Percentiles rank a stretch among this genome's conserved stretches.
These are phyloP conservation scores for Chimonanthus praecox DNA, from an alignment of 164 flowering plant genomes.

Conservation along the genomic window DNA sequence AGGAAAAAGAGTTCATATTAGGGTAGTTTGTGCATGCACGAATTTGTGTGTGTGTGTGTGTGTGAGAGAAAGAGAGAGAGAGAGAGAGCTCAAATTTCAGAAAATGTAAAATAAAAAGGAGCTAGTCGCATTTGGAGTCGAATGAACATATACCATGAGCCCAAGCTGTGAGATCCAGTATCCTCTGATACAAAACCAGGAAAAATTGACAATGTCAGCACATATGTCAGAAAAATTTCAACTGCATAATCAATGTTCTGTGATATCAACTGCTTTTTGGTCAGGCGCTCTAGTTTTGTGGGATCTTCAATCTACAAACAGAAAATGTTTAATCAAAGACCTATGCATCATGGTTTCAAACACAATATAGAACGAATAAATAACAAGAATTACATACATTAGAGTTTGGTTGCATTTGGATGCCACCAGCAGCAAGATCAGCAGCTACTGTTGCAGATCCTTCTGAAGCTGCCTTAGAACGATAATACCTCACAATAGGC, in stretches of 20 bases:
- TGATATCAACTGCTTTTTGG: conserved; percentile 47
- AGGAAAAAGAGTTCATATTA: no score
- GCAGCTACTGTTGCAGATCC: conserved; percentile 75
- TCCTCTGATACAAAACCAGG: conserved; percentile 84
- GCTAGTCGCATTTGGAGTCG: neutral
- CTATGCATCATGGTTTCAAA: neutral
- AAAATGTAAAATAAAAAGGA: no score
- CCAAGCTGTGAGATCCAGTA: conserved; percentile 68
- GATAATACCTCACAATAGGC: conserved; percentile 67
- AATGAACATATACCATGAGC: conserved; percentile 47
- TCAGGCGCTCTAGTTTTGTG: conserved; percentile 33
- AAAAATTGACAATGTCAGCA: conserved; percentile 65
- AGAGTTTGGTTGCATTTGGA: conserved; percentile 20
- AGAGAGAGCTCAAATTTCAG: neutral
- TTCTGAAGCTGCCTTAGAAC: conserved; percentile 71
- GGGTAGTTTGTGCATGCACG: neutral
- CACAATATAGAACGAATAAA: neutral
- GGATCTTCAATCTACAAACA: conserved; percentile 34
- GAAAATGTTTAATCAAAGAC: neutral
- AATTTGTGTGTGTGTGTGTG: neutral
- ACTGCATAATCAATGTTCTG: conserved; percentile 60
- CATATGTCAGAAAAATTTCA: conserved; percentile 51
- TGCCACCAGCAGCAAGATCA: conserved; percentile 76
- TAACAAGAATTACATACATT: neutral
- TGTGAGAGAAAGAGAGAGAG: neutral